Base-by-base conservation (phyloP, 306 rosid genomes). In the Acacia crassicarpa region DNA sequence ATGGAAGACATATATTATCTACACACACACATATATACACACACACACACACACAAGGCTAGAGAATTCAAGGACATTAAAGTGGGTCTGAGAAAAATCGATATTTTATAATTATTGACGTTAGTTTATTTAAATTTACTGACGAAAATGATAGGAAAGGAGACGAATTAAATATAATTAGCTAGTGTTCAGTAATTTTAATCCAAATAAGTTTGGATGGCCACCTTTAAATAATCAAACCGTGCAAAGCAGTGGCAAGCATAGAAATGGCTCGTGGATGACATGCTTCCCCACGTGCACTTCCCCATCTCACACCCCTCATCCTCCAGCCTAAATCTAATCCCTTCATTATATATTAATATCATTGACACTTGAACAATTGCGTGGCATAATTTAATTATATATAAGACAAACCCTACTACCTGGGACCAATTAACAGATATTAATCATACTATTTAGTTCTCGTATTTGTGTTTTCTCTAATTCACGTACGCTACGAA, bases 231-330 rank as follows among this genome's bases (percentile, higher is more conserved):
- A 46, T 79, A 51, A 85, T 82, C 6, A 75, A 65, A 80, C 46
- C 82, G 77, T 83, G 89, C 46, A 71, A 54, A 72, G 65, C 80
- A 44, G 40, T 20, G 23, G 59, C 23, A 13, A 23, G 45, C 69
- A 72, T 76, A 38, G 14, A 22, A 27, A 56, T 71, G 58, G 78
- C 89, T 56, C 46, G 83, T 77, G 89, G 35, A 48, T 48, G 35
- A 41, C 85, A 72, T 83, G 85, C 75, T 27, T 67, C 5, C 49
- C 85, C 87, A 80, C 87, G 81, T 43, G 86, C 49, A 5, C 38
- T 71, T 44, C 58, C 74, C 3, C 49, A 54, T 14, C 74, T 71
- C 68, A 32, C 53, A 61, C 49, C 15, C 67, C 44, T 20, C 58
- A 22, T 71, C 75, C 38, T 33, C 12, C 59, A 14, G 22, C 20